Evolutionary conservation across 441 rosid species (phyloP).

Genomic region (Gossypium gossypioides): DNA sequence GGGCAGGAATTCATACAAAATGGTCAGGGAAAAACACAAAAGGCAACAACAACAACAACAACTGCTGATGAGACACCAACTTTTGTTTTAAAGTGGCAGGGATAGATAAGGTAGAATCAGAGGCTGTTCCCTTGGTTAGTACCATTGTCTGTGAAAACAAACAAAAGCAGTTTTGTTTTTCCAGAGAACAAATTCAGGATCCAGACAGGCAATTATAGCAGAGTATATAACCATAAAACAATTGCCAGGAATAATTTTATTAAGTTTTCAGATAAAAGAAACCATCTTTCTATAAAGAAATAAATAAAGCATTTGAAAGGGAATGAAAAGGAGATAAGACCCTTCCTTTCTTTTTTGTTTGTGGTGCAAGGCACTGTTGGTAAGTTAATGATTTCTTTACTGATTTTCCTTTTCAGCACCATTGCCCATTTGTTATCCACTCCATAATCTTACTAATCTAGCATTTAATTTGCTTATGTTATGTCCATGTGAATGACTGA

Average conservation of each 20-base stretch:
- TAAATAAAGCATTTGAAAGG: conserved; percentile 1
- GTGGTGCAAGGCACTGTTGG: conserved; percentile 14
- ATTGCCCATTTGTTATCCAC: neutral
- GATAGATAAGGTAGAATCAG: conserved; percentile 34
- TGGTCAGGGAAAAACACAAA: conserved; percentile 19
- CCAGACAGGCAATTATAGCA: conserved; percentile 20
- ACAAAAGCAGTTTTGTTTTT: conserved; percentile 25
- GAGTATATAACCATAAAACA: conserved; percentile 19
- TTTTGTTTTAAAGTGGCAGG: conserved; percentile 28
- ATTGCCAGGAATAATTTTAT: conserved; percentile 14
- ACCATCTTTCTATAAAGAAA: neutral
- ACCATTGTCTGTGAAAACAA: conserved; percentile 26
- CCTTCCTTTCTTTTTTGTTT: neutral
- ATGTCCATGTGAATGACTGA: neutral
- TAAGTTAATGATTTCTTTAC: neutral
- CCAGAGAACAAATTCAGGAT: conserved; percentile 13
- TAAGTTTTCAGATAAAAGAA: conserved; percentile 1
- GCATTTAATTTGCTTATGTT: neutral
- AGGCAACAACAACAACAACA: conserved; percentile 6
- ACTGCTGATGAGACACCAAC: conserved; percentile 11
- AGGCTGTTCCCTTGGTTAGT: conserved; percentile 20
- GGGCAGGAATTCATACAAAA: conserved; percentile 24
- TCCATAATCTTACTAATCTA: neutral
- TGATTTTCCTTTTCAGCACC: neutral
- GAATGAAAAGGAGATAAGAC: conserved; percentile 21